Percentiles rank a stretch among this genome's conserved stretches.
phyloP scores from a whole-genome alignment of 1,284 basidiomycete genomes.

The Cryptococcus sp. region DNA sequence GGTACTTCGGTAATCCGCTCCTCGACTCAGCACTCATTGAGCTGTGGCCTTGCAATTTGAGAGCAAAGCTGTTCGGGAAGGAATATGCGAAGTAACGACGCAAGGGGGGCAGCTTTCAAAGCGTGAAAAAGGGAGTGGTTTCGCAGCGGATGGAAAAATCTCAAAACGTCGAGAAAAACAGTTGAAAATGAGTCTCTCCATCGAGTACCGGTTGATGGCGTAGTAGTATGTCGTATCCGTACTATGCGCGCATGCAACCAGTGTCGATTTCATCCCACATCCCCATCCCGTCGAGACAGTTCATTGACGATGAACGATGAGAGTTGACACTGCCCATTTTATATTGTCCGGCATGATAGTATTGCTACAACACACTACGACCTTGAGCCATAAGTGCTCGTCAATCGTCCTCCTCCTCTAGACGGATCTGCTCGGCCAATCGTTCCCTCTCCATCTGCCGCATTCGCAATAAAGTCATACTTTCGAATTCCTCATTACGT shows the following conservation, averaged over 20 bases:
- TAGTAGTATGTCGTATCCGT: neutral
- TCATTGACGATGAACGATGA: too few relatives aligned
- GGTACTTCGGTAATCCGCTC: neutral
- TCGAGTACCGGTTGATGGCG: neutral
- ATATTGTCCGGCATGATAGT: neutral
- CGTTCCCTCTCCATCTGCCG: constrained; percentile 64
- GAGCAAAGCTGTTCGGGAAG: too few relatives aligned
- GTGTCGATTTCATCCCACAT: too few relatives aligned
- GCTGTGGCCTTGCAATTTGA: too few relatives aligned
- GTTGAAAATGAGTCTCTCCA: constrained; percentile 8
- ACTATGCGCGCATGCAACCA: neutral
- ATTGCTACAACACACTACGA: neutral
- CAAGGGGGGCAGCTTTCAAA: too few relatives aligned
- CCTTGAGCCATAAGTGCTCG: neutral
- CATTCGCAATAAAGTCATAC: constrained; percentile 75
- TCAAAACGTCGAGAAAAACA: constrained; percentile 13
- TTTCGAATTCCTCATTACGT: constrained; percentile 67
- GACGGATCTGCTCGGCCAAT: constrained; percentile 19
- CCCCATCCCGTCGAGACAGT: too few relatives aligned
- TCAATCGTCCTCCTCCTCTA: constrained; percentile 17
- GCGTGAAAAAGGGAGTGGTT: neutral
- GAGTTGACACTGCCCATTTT: neutral
- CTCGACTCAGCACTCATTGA: too few relatives aligned
- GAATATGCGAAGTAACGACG: neutral
- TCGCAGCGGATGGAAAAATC: neutral